A percentile compares a stretch with the other conserved stretches of the same genome.
Evolutionary conservation across 2,329 filamentous ascomycete genomes (phyloP).

Genomic region (Diaporthe vaccinii): DNA sequence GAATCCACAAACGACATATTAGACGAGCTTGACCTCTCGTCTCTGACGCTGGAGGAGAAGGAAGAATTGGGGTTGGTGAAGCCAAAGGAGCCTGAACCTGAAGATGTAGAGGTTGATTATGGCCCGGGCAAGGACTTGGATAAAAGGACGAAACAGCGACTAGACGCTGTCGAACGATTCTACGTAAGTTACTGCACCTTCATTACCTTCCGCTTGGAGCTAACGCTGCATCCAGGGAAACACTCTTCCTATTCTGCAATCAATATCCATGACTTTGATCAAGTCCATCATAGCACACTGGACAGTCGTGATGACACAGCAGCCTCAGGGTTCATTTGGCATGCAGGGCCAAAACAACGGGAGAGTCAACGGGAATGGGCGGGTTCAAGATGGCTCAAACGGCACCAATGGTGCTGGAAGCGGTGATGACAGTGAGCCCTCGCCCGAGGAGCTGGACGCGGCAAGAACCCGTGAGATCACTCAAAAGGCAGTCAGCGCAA

Average conservation of each 20-base stretch:
- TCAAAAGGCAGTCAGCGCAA: constrained; percentile 91
- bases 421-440: constrained; percentile 60
- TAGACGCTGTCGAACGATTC: constrained; percentile 83
- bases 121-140: constrained; percentile 66
- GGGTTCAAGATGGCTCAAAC: constrained; percentile 50
- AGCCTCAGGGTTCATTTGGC: constrained; percentile 50
- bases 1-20: constrained; percentile 59
- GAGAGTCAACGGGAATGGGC: constrained; percentile 45
- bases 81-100: constrained; percentile 52
- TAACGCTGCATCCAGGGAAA: constrained; percentile 68
- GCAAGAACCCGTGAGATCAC: constrained; percentile 88
- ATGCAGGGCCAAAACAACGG: constrained; percentile 35
- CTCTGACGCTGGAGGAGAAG: constrained; percentile 56
- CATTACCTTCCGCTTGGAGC: constrained; percentile 28
- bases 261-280: constrained; percentile 90
- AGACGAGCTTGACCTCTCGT: constrained; percentile 55
- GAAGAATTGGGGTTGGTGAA: constrained; percentile 63
- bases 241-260: constrained; percentile 88
- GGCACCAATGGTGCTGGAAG: constrained; percentile 47
- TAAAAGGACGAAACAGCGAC: constrained; percentile 71
- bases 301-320: constrained; percentile 81
- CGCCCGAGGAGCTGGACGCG: constrained; percentile 84
- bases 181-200: constrained; percentile 74
- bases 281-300: constrained; percentile 91
- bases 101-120: constrained; percentile 61